These are phyloP conservation scores for Zymoseptoria ardabiliae DNA, from an alignment of 2,329 filamentous ascomycete species.

Conservation along the genomic window DNA sequence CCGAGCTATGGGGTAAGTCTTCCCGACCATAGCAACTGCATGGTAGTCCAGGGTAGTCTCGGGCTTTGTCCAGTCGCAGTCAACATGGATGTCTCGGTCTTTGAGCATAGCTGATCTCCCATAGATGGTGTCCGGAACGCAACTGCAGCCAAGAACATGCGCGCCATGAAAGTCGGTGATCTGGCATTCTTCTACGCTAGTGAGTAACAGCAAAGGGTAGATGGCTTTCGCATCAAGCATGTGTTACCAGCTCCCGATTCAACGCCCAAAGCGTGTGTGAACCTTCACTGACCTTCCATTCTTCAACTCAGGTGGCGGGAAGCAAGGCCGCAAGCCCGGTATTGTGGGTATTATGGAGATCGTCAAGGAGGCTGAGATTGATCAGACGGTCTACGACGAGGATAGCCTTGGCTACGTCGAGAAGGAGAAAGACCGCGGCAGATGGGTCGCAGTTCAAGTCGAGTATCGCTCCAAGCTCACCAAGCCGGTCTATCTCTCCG, in stretches of 20 bases:
- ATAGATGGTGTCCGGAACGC: conserved; percentile 34
- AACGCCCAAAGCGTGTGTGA: too few species aligned
- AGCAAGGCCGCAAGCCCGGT: conserved; percentile 56
- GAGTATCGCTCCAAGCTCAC: conserved; percentile 77
- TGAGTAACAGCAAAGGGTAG: not conserved
- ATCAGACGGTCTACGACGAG: conserved; percentile 65
- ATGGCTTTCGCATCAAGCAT: too few species aligned
- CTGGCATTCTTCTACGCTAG: conserved; percentile 96
- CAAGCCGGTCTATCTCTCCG: conserved; percentile 59
- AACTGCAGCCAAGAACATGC: conserved; percentile 76
- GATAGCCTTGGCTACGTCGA: conserved; percentile 76
- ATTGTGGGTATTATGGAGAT: conserved; percentile 65
- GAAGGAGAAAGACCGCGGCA: conserved; percentile 63
- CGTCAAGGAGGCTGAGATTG: conserved; percentile 72
- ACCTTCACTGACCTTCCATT: conserved; percentile 64
- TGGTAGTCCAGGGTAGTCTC: not conserved
- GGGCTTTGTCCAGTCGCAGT: not conserved
- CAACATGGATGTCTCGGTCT: not conserved
- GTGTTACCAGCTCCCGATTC: too few species aligned
- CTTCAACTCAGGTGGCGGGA: conserved; percentile 95
- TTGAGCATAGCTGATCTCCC: not conserved
- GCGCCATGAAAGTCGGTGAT: conserved; percentile 84
- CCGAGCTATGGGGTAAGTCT: conserved; percentile 88
- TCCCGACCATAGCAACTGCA: not conserved
- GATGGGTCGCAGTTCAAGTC: conserved; percentile 87